phyloP scores from a whole-genome alignment of 495 filamentous ascomycete genomes.

The Talaromyces adpressus region DNA sequence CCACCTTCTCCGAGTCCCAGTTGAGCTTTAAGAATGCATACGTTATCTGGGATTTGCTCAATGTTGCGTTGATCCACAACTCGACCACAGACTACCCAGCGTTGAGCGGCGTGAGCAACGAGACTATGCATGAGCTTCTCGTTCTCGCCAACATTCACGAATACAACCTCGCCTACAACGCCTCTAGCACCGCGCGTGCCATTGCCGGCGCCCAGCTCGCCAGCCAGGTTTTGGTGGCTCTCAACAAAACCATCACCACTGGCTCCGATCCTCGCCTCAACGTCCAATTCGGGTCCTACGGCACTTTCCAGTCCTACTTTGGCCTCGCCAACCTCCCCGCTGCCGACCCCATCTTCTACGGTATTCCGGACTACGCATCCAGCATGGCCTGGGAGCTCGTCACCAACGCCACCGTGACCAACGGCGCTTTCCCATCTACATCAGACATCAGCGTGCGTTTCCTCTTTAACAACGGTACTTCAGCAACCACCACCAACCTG shows the following conservation, averaged over 20 bases:
- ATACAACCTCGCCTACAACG: slow-evolving; percentile 46
- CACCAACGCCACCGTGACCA: slow-evolving; percentile 33
- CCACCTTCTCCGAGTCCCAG: slow-evolving; percentile 42
- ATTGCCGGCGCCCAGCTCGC: slow-evolving; percentile 43
- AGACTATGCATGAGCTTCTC: slow-evolving; percentile 29
- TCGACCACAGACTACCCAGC: slow-evolving; percentile 26
- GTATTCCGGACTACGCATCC: slow-evolving; percentile 46
- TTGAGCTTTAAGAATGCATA: slow-evolving; percentile 69
- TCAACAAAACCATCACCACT: slow-evolving; percentile 36
- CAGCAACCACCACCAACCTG: slow-evolving; percentile 18
- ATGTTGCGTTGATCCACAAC: slow-evolving; percentile 50
- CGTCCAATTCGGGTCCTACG: slow-evolving; percentile 45
- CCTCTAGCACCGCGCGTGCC: slow-evolving; percentile 38
- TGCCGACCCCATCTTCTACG: slow-evolving; percentile 31
- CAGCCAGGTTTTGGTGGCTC: slow-evolving; percentile 32
- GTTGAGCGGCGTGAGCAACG: slow-evolving; percentile 24
- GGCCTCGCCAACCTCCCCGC: slow-evolving; percentile 37
- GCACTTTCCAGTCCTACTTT: slow-evolving; percentile 44
- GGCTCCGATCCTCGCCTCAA: slow-evolving; percentile 31
- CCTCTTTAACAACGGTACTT: slow-evolving; percentile 47
- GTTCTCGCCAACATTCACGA: slow-evolving; percentile 44
- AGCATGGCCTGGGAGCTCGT: slow-evolving; percentile 50
- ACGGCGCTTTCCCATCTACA: slow-evolving; percentile 23
- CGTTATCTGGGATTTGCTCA: slow-evolving; percentile 51
- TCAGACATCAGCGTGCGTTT: slow-evolving; percentile 42